Evolutionary conservation across 2,329 filamentous ascomycete species (phyloP).

Genomic region (Arthrinium phaeospermum): DNA sequence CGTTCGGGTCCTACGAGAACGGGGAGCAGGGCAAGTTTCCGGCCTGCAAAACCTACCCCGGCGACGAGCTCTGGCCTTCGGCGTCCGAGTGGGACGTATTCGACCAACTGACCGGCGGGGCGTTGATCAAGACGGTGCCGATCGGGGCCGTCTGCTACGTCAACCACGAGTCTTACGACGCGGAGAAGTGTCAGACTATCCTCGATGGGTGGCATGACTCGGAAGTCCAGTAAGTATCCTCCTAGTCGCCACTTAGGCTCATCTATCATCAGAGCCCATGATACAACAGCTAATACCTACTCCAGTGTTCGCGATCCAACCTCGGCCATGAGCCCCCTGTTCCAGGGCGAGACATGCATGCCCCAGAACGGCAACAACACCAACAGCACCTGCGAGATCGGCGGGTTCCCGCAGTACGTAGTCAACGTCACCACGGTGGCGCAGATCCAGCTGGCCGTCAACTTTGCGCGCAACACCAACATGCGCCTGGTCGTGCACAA

Average conservation of each 20-base stretch:
- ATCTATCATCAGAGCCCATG: background rate
- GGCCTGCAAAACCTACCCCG: constrained; percentile 10
- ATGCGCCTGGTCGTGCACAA: constrained; percentile 55
- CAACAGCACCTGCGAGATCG: constrained; percentile 18
- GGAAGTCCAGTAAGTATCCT: background rate
- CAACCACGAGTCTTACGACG: background rate
- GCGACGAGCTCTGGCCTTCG: background rate
- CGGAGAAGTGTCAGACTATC: background rate
- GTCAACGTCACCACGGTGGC: constrained; percentile 44
- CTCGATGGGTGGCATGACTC: constrained; percentile 1
- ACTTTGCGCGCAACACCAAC: constrained; percentile 44
- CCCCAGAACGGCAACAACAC: constrained; percentile 28
- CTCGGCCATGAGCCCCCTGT: constrained; percentile 33
- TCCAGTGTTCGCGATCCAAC: background rate
- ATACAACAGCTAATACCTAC: background rate
- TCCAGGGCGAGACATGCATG: constrained; percentile 29
- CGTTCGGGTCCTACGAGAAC: background rate
- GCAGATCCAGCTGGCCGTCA: background rate
- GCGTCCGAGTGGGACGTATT: background rate
- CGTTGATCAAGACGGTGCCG: background rate
- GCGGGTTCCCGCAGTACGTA: constrained; percentile 45
- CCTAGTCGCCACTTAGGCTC: background rate
- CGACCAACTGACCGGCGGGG: background rate
- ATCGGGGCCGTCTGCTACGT: background rate
- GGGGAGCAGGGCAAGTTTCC: background rate